A percentile compares a stretch with the other conserved stretches of the same genome.
Conservation (phyloP, 441 rosid genomes). For the Populus trichocarpa region DNA sequence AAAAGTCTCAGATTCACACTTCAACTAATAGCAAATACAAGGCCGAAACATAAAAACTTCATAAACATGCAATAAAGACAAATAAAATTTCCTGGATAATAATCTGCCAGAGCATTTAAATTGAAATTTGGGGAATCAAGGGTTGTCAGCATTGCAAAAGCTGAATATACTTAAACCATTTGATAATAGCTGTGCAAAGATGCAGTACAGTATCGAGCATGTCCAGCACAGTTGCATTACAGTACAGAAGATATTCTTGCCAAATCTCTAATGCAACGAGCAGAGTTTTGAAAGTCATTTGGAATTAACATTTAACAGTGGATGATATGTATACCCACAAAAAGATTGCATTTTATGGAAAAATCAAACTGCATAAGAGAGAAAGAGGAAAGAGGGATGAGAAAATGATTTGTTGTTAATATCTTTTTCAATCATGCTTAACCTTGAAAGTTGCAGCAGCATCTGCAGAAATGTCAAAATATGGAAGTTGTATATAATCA, state of each 20-base stretch:
- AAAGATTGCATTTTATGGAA: neutral
- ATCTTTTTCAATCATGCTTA: slow-evolving; percentile 10
- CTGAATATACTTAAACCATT: slow-evolving; percentile 3
- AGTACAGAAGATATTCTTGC: neutral
- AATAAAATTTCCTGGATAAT: neutral
- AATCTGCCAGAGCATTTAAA: neutral
- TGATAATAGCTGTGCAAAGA: neutral
- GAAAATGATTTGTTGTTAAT: neutral
- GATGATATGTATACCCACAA: neutral
- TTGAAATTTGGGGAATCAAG: neutral
- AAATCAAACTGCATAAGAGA: neutral
- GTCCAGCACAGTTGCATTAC: neutral
- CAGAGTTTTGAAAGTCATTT: neutral
- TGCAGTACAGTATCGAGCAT: neutral
- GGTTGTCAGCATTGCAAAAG: neutral
- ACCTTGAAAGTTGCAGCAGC: slow-evolving; percentile 99
- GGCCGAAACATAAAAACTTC: neutral
- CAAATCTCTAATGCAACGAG: neutral
- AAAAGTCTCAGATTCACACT: slow-evolving; percentile 9
- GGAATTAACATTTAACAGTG: neutral
- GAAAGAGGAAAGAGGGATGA: slow-evolving; percentile 3
- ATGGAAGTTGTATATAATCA: slow-evolving; percentile 87
- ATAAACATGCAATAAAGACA: neutral
- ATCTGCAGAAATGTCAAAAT: slow-evolving; percentile 98
- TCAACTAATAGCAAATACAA: neutral